Evolutionary conservation across 768 basidiomycete genomes (phyloP), one percentile per base, ranked within the genome.

Genomic region (Lentinula detonsa): DNA sequence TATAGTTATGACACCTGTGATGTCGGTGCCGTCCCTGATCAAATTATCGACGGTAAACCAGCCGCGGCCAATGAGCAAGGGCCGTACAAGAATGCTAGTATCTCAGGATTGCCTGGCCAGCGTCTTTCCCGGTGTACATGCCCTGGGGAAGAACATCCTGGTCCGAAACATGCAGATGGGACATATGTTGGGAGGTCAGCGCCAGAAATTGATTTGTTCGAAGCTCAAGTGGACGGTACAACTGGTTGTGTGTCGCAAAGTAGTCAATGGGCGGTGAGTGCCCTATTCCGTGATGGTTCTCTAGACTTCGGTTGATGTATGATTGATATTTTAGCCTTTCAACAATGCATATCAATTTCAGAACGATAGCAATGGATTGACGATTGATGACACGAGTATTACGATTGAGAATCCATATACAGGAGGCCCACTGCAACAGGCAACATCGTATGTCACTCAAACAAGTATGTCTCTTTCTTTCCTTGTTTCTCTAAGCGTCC

Each of bases 351-450:
- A 61, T 28, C 18, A 56, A 31, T 61, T 43, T 10, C 33, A 16
- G 7, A 60, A 55, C 11, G 15, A 34, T 18, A 53, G 49, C 31
- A 18, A 35, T 15, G 50, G 39, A 8, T 3, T 61, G 60, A 40
- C 31, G 13, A 39, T 92, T 60, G 63, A 72, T 46, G 74, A 95
- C 67, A 70, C 81, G 0, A 72, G 78, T 28, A 77, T 80, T 21
- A 84, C 85, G 13, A 56, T 68, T 53, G 77, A 81, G 61, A 93
- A 93, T 69, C 69, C 80, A 11, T 93, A 85, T 65, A 73, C 78
- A 46, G 94, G 94, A 3, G 84, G 86, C 54, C 74, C 76, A 4
- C 81, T 79, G 49, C 94, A 96, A 70, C 86, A 95, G 73, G 86
- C 92, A n/a, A 87, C 91, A 6, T 93, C 91, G 2, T 85, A 81